phyloP scores from a whole-genome alignment of 2,329 filamentous ascomycete species.

The Herpotrichia juniperi region DNA sequence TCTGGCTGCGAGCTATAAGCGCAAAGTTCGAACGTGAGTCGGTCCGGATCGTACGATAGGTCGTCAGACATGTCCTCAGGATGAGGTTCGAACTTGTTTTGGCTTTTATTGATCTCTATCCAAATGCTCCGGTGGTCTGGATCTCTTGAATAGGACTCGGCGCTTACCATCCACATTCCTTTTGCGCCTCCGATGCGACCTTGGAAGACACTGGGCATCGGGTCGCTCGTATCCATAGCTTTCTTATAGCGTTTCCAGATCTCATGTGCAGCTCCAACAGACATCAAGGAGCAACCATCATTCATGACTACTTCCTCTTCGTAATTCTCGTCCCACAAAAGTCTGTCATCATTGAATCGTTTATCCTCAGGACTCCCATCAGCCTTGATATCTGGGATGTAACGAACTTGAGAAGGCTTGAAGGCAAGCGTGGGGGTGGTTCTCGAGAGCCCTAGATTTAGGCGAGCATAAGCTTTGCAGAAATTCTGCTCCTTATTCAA shows the following conservation, averaged over 20 bases:
- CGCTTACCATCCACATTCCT: slow-evolving; percentile 74
- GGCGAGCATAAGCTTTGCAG: slow-evolving; percentile 50
- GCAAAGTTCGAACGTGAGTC: slow-evolving; percentile 71
- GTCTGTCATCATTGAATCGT: slow-evolving; percentile 41
- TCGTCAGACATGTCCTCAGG: slow-evolving; percentile 53
- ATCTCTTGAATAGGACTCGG: slow-evolving; percentile 51
- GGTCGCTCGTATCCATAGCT: slow-evolving; percentile 61
- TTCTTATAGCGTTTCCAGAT: slow-evolving; percentile 61
- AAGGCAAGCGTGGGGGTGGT: slow-evolving; percentile 47
- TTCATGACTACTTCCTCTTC: slow-evolving; percentile 47
- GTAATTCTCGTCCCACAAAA: slow-evolving; percentile 27
- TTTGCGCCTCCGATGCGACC: slow-evolving; percentile 75
- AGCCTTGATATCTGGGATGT: slow-evolving; percentile 36
- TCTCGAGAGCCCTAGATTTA: slow-evolving; percentile 51
- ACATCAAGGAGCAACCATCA: slow-evolving; percentile 69
- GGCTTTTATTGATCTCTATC: slow-evolving; percentile 70
- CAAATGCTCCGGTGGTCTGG: slow-evolving; percentile 55
- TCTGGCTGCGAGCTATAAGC: slow-evolving; percentile 54
- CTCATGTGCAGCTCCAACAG: slow-evolving; percentile 60
- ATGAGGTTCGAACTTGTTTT: slow-evolving; percentile 67
- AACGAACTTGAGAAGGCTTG: slow-evolving; percentile 41
- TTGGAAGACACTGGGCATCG: slow-evolving; percentile 70
- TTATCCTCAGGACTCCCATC: slow-evolving; percentile 41
- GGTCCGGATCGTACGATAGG: slow-evolving; percentile 50
- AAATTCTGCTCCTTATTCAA: slow-evolving; percentile 44